phyloP scores from a whole-genome alignment of 805 yeast species.

The Ogataea saltuana region DNA sequence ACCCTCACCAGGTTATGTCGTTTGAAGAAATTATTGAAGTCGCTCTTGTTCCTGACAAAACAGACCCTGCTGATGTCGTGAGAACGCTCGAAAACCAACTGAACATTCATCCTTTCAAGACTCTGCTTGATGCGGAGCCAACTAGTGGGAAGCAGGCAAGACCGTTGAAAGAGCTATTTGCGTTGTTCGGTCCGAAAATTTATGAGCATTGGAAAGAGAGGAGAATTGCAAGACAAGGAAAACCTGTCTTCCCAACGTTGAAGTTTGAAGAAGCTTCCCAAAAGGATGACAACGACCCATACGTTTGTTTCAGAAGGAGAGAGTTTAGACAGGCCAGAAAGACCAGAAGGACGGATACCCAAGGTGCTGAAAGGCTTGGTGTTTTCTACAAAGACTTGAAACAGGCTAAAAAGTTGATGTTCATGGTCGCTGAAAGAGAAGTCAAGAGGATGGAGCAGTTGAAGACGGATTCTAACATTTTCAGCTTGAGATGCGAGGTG shows the following conservation, averaged over 20 bases:
- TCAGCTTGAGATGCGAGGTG: slow-evolving; percentile 69
- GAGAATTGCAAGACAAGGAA: slow-evolving; percentile 69
- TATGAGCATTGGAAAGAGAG: slow-evolving; percentile 83
- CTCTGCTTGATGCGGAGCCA: slow-evolving; percentile 55
- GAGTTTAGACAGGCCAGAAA: slow-evolving; percentile 95
- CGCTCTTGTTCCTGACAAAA: slow-evolving; percentile 43
- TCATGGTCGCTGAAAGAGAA: slow-evolving; percentile 76
- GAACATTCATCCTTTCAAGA: slow-evolving; percentile 54
- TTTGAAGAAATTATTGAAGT: slow-evolving; percentile 66
- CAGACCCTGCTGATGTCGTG: slow-evolving; percentile 59
- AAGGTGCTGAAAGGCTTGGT: slow-evolving; percentile 82
- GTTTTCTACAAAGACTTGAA: slow-evolving; percentile 73
- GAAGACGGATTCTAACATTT: slow-evolving; percentile 63
- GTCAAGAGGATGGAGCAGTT: slow-evolving; percentile 58
- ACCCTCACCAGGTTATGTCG: slow-evolving; percentile 72
- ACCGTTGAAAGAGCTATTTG: slow-evolving; percentile 49
- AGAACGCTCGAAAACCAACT: slow-evolving; percentile 57
- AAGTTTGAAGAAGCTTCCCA: slow-evolving; percentile 79
- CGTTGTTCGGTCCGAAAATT: slow-evolving; percentile 60
- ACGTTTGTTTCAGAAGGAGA: slow-evolving; percentile 92
- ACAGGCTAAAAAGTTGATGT: slow-evolving; percentile 67
- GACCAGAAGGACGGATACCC: slow-evolving; percentile 90
- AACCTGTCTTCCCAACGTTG: slow-evolving; percentile 68
- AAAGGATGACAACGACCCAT: slow-evolving; percentile 92
- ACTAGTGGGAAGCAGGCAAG: slow-evolving; percentile 41